Base-by-base conservation (phyloP, 441 rosid species). In the Corymbia calophylla region DNA sequence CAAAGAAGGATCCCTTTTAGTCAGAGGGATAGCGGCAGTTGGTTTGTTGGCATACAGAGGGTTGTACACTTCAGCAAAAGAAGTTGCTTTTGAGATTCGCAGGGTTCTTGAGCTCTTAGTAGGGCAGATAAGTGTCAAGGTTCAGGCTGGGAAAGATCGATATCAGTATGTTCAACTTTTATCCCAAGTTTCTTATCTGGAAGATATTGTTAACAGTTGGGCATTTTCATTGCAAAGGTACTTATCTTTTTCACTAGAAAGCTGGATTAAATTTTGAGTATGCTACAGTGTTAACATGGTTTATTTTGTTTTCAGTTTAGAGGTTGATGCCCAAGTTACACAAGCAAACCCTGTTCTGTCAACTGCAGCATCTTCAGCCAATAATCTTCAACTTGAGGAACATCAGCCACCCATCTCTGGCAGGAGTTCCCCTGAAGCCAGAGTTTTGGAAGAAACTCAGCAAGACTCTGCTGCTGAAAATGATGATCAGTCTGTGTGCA, bases 151-250 rank as follows among this genome's bases (percentile, higher is more conserved):
- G 82, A 97, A 97, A 93, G 97, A 98, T 91, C 93, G 95, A 93
- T 93, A 94, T 91, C 96, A 91, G 77, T 98, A 95, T 92, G 89
- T 95, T 88, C 96, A 96, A 88, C 94, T 98, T 88, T 92, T 98
- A 87, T 98, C 99, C 31, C 99, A 97, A 95, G 99, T 97, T 91
- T 99, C 99, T 60, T 96, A 95, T 93, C 91, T 98, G 90, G 99
- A 97, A 88, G 99, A 98, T 93, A 90, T 97, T 94, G 98, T 98
- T 82, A 96, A 95, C 90, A 94, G 94, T 94, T 98, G 99, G 99
- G 98, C 93, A 39, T 94, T 95, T 95, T 92, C 96, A 53, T 93
- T 98, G 93, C 97, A 95, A 90, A 95, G 99, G 99, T 98, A 95
- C 64, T 27, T 13, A 51, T 58, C 31, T 51, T 31, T 44, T 86